phyloP scores from a whole-genome alignment of 108 stramenopile species.

The Fistulifera pelliculosa region DNA sequence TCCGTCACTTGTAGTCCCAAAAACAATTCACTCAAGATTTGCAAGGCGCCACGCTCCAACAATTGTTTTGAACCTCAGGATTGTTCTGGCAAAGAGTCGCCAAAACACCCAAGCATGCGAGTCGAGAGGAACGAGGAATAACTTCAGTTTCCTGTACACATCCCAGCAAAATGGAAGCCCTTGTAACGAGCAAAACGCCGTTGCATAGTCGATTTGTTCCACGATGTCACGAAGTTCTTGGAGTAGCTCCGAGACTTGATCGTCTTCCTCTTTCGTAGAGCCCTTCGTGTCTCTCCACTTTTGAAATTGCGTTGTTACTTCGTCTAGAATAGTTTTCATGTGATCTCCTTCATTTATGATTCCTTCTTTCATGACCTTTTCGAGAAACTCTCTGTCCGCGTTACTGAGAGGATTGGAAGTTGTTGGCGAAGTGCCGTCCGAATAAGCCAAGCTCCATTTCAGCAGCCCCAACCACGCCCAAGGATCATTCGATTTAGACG shows the following conservation, averaged over 20 bases:
- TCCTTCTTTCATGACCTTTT: conserved; percentile 77
- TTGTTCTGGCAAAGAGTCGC: conserved; percentile 75
- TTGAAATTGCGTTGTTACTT: conserved; percentile 50
- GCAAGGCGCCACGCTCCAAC: conserved; percentile 55
- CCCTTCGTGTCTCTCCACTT: conserved; percentile 9
- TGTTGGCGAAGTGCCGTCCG: conserved; percentile 58
- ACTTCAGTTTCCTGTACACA: conserved; percentile 31
- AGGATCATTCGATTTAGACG: conserved; percentile 6
- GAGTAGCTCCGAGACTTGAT: conserved; percentile 52
- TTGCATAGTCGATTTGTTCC: conserved; percentile 84
- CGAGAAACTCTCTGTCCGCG: conserved; percentile 69
- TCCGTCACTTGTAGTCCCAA: conserved; percentile 21
- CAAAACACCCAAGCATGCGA: conserved; percentile 42
- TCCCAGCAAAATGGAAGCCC: conserved; percentile 68
- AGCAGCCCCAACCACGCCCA: conserved; percentile 79
- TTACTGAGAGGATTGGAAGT: conserved; percentile 48
- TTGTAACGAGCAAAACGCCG: conserved; percentile 62
- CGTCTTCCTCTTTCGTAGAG: conserved; percentile 7
- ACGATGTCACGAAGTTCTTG: conserved; percentile 83
- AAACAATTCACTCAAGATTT: conserved; percentile 42
- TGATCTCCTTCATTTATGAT: conserved; percentile 75
- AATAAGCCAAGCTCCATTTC: conserved; percentile 73
- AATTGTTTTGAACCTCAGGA: conserved; percentile 72
- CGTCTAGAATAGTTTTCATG: conserved; percentile 63
- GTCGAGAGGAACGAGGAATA: conserved; percentile 44